A percentile compares a stretch with the other conserved stretches of the same genome.
Conservation (phyloP, 176 grass and related monocot genomes). For the Carex myosuroides region DNA sequence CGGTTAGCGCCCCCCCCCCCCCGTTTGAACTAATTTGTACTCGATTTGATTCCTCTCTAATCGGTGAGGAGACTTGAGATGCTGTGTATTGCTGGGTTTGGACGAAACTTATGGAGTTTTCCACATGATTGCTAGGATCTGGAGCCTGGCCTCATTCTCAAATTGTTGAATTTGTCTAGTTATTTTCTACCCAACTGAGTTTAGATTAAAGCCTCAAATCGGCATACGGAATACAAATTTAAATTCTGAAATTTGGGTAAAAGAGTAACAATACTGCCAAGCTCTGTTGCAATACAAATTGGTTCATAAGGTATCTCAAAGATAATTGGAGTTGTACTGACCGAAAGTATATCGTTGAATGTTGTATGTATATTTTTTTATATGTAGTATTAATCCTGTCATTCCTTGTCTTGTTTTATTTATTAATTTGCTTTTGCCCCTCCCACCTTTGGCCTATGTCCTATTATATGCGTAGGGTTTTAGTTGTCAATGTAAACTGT, state of each 20-base stretch:
- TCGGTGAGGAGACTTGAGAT: neutral
- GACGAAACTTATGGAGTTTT: neutral
- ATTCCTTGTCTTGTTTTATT: neutral
- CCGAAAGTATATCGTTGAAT: neutral
- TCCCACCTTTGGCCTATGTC: neutral
- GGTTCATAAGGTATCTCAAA: neutral
- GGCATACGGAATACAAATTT: neutral
- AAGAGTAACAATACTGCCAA: neutral
- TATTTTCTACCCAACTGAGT: neutral
- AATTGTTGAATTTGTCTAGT: neutral
- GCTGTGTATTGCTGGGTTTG: neutral
- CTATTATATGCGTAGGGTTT: neutral
- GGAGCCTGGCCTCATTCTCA: neutral
- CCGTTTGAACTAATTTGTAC: neutral
- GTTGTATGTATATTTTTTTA: neutral
- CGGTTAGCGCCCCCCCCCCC: neutral
- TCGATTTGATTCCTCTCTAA: neutral
- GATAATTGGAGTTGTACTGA: neutral
- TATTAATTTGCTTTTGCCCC: neutral
- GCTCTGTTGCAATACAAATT: neutral
- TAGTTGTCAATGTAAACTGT: neutral
- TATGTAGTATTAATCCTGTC: neutral
- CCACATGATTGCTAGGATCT: neutral
- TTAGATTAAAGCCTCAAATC: neutral
- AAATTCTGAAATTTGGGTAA: neutral